Conservation (phyloP, 2,329 filamentous ascomycete species). For the Botryotinia convoluta region DNA sequence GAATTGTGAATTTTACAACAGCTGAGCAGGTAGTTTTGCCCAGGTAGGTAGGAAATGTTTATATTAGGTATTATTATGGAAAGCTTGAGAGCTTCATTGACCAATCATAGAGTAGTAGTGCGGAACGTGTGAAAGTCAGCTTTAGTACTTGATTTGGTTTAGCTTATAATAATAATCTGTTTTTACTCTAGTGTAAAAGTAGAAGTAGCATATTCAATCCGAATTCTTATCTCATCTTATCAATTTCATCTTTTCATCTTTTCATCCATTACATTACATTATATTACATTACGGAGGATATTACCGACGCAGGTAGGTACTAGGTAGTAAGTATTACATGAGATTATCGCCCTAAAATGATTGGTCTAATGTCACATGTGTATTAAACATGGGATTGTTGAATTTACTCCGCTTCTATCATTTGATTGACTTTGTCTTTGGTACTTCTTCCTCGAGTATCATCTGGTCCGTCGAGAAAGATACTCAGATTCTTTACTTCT, state of each 20-base stretch:
- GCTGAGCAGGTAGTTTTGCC: neutral
- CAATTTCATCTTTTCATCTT: neutral
- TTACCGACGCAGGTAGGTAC: neutral
- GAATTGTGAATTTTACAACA: neutral
- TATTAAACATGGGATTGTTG: neutral
- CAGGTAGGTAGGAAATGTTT: neutral
- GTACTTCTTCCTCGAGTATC: neutral
- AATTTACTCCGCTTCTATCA: neutral
- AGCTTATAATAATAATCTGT: rapidly evolving
- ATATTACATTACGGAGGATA: neutral
- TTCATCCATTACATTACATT: too few relatives aligned
- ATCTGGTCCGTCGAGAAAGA: too few relatives aligned
- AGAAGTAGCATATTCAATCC: neutral
- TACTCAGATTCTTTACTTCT: neutral
- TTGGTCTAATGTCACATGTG: neutral
- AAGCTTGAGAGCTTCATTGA: neutral
- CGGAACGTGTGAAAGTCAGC: neutral
- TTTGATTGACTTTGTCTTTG: neutral
- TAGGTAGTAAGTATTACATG: neutral
- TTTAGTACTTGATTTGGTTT: too few relatives aligned
- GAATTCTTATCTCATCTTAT: neutral
- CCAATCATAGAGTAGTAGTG: neutral
- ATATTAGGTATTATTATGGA: neutral
- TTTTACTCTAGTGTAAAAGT: too few relatives aligned
- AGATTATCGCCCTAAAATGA: neutral